These are phyloP conservation scores for Cichorium intybus DNA, from an alignment of 140 eudicot species.

Conservation along the genomic window DNA sequence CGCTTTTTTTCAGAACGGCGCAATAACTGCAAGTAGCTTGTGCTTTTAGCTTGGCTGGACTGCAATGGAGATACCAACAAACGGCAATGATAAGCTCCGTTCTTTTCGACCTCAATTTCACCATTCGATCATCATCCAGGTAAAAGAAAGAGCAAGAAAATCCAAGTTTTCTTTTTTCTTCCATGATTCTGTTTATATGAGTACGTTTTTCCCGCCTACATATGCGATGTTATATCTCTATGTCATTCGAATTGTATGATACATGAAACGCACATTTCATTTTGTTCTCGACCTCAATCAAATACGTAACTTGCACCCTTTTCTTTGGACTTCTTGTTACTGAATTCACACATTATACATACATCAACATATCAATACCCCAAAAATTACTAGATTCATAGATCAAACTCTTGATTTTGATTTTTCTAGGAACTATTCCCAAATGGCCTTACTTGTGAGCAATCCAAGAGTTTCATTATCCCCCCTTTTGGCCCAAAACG, in stretches of 20 bases:
- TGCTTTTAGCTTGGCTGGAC: not conserved
- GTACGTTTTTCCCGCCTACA: not conserved
- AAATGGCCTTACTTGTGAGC: slow-evolving; percentile 11
- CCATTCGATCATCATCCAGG: not conserved
- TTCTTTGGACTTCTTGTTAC: not conserved
- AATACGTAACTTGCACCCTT: slow-evolving; percentile 15
- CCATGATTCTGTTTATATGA: not conserved
- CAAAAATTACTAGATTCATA: not conserved
- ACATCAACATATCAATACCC: not conserved
- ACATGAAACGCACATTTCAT: slow-evolving; percentile 18
- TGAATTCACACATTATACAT: not conserved
- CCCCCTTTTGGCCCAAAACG: not conserved
- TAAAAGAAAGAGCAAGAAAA: not conserved
- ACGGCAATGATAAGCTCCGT: not conserved
- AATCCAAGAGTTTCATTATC: slow-evolving; percentile 5
- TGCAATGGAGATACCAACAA: not conserved
- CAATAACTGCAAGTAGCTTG: no score
- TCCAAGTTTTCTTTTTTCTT: not conserved
- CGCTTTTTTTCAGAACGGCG: no score
- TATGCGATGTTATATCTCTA: slow-evolving; percentile 14
- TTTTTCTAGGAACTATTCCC: not conserved
- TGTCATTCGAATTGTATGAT: slow-evolving; percentile 22
- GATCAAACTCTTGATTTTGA: not conserved
- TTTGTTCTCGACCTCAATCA: not conserved
- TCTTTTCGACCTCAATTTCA: not conserved